A percentile compares a stretch with the other conserved stretches of the same genome.
Conservation (phyloP, 2,329 filamentous ascomycete genomes). For the Pyrenophora seminiperda region DNA sequence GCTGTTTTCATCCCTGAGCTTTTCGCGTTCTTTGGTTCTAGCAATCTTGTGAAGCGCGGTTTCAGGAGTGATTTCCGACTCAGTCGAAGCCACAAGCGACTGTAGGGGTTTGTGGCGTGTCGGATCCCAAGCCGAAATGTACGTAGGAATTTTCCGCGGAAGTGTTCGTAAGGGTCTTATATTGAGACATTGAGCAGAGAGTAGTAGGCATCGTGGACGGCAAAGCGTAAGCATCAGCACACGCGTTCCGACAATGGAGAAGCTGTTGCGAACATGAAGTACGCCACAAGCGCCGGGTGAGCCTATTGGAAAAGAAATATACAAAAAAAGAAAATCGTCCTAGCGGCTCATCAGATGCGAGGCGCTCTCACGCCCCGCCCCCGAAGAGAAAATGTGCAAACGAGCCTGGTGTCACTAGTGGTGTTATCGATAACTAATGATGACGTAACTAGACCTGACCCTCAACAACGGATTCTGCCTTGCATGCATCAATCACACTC, state of each 20-base stretch:
- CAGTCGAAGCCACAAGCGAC: not conserved
- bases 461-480: not conserved
- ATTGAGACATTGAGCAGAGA: conserved; percentile 22
- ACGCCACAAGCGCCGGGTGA: not conserved
- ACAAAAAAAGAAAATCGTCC: too few relatives aligned
- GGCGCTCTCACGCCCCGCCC: not conserved
- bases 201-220: conserved; percentile 28
- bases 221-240: conserved; percentile 34
- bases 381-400: not conserved
- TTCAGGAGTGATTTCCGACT: not conserved
- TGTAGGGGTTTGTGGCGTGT: conserved; percentile 17
- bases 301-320: not conserved
- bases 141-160: conserved; percentile 29
- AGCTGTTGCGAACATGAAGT: not conserved
- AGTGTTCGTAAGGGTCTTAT: conserved; percentile 32
- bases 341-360: not conserved
- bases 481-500: too few relatives aligned
- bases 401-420: not conserved
- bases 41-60: conserved; percentile 1
- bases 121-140: conserved; percentile 36
- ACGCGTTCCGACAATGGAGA: not conserved
- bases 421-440: not conserved
- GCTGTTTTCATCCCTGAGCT: conserved; percentile 13
- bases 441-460: not conserved
- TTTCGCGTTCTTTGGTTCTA: conserved; percentile 13